These are phyloP conservation scores for Capsicum chinense DNA, from an alignment of 257 asterid genomes.

Conservation along the genomic window DNA sequence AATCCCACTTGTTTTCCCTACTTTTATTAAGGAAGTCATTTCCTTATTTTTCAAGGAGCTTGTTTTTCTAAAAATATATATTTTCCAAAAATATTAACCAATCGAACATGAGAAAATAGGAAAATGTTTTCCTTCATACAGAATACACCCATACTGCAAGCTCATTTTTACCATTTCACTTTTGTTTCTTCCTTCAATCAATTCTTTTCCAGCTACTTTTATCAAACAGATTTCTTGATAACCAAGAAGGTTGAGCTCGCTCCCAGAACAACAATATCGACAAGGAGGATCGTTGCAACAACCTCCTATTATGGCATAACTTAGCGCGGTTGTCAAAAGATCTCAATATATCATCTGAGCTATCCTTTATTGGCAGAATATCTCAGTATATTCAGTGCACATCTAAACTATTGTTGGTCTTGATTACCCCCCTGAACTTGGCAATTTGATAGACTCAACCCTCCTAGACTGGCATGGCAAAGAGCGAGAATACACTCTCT, in stretches of 20 bases:
- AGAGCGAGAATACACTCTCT: not conserved
- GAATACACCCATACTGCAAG: too few relatives aligned
- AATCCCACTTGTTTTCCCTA: too few relatives aligned
- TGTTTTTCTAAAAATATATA: too few relatives aligned
- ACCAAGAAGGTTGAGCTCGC: conserved; percentile 4
- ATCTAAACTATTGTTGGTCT: not conserved
- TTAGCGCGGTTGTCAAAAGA: not conserved
- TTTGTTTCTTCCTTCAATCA: conserved; percentile 1
- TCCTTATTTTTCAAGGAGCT: too few relatives aligned
- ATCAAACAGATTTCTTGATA: conserved; percentile 1
- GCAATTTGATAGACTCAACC: not conserved
- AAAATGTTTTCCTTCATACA: too few relatives aligned
- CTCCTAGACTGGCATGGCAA: not conserved
- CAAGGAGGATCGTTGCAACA: not conserved
- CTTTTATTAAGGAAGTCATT: too few relatives aligned
- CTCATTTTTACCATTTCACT: not conserved
- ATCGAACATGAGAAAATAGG: too few relatives aligned
- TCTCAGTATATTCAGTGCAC: not conserved
- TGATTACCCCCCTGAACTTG: not conserved
- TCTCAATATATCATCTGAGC: not conserved
- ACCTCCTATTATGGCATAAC: not conserved
- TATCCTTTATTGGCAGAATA: conserved; percentile 9
- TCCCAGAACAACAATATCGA: not conserved
- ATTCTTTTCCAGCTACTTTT: not conserved
- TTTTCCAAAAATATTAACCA: too few relatives aligned